Base-by-base conservation (phyloP, 1,284 basidiomycete genomes). In the Acaromyces ingoldii region DNA sequence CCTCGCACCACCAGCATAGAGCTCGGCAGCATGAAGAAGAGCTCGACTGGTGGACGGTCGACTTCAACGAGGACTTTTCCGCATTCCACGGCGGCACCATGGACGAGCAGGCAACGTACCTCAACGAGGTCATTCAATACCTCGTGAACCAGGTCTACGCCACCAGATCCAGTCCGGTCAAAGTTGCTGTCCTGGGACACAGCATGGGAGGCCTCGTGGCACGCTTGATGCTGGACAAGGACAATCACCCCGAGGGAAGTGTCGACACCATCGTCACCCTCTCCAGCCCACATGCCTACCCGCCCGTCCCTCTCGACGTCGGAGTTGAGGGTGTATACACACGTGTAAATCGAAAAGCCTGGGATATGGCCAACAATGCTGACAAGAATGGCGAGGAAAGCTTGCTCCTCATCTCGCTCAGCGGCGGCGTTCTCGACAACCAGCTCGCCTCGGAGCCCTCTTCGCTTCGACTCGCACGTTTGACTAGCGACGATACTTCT, bases 191-290 rank as follows among this genome's bases (percentile, higher is more conserved):
- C 51, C 79, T 97, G 65, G 93, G 87, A 0, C 93, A 98, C 73
- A 97, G 92, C 11, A 99, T 99, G 95, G 95, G 95, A n/a, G 95
- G 95, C 2, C 79, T 96, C 38, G 90, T 93, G 5, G 90, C 89
- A 6, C 84, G 81, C 1, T 72, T 81, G 26, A 61, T 84, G 0
- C 81, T 85, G 2, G 80, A 87, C 10, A 80, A 90, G 13, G 82
- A 84, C 1, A 69, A 74, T 30, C 68, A 76, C 49, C 49, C 56
- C 13, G 36, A 53, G 0, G 54, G 58, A 9, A 65, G 67, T n/a
- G 70, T 98, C 38, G 84, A 88, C 17, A 82, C 86, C 0, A 82
- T 98, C 53, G 82, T 98, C 57, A 96, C 95, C 3, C 88, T 99
- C 85, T 91, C 90, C 2, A 90, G 93, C 0, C 93, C 95, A 0